These are phyloP conservation scores for Fusarium sp. DNA, from an alignment of 2,329 filamentous ascomycete genomes.

Conservation along the genomic window DNA sequence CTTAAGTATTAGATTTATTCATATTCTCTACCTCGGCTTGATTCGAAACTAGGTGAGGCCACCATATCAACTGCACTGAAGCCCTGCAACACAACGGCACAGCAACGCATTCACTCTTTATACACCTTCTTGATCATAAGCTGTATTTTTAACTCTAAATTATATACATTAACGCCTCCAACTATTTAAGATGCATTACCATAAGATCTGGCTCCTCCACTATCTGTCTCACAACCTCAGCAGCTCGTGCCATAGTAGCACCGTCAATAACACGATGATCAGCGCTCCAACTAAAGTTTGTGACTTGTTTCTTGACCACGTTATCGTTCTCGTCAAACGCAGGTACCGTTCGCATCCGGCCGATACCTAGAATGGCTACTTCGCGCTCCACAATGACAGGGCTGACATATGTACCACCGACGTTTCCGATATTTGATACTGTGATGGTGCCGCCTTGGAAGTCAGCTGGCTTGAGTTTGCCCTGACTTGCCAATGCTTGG, in stretches of 20 bases:
- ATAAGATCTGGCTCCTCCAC: slow-evolving; percentile 89
- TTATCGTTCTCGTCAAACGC: slow-evolving; percentile 73
- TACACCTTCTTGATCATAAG: background rate
- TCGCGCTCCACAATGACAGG: slow-evolving; percentile 92
- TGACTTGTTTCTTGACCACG: slow-evolving; percentile 80
- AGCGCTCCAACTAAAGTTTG: slow-evolving; percentile 95
- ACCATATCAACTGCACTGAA: background rate
- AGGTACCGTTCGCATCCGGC: slow-evolving; percentile 81
- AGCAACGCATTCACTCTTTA: background rate
- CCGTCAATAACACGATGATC: slow-evolving; percentile 96
- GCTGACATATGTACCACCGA: slow-evolving; percentile 90
- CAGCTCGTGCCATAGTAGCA: slow-evolving; percentile 91
- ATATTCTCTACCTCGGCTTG: background rate
- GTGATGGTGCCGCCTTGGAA: slow-evolving; percentile 91
- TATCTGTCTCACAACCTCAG: slow-evolving; percentile 79
- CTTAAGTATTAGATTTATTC: background rate
- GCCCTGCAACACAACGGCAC: slow-evolving; percentile 7
- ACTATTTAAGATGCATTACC: slow-evolving; percentile 81
- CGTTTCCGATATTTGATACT: slow-evolving; percentile 94
- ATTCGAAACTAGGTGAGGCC: background rate
- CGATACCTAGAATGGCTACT: slow-evolving; percentile 91
- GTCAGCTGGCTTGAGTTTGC: slow-evolving; percentile 79
- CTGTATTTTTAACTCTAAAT: slow-evolving; percentile 12
- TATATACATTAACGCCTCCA: slow-evolving; percentile 9
- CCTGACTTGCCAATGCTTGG: slow-evolving; percentile 76